Evolutionary conservation across 1,139 yeast genomes (phyloP), one percentile per base, ranked within the genome.

Genomic region (Keqinozyma sinolaborantium): DNA sequence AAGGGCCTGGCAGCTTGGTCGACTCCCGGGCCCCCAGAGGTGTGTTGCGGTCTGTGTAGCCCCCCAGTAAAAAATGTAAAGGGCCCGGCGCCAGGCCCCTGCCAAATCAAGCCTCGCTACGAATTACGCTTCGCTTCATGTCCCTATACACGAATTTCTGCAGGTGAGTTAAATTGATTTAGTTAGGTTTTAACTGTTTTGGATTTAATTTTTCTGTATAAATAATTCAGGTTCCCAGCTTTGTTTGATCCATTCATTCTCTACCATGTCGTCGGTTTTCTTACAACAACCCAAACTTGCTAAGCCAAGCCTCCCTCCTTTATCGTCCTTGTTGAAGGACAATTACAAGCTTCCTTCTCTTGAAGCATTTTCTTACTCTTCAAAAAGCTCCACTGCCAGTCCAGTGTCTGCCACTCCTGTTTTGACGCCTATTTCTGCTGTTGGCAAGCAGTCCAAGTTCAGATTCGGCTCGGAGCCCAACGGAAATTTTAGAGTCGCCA

Each of bases 301-400:
- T 12, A 44, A 44, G 32, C 48, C 65, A 26, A 51, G 53, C 39
- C 62, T 68, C 38, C 74, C 73, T 15, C 74, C 74, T 13, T 60
- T 68, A 45, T 59, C 69, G 23, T 49, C 70, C 16, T 53, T 68
- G 29, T 44, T 53, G 26, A 45, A 50, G 24, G 52, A 52, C 16
- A 30, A 42, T 35, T 25, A 51, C 39, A 42, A 46, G 31, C 50
- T 58, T 36, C 65, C 66, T 6, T 43, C 59, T 7, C 47, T 58
- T 26, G 56, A 50, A 32, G 35, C 50, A 5, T 48, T 56, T 28
- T 31, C 13, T 30, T 3, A 21, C 33, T 5, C 30, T 34, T n/a
- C 31, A 35, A 19, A 33, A 33, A 29, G 24, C 35, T 15, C 25
- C 19, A 18, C 30, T 30, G 15, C 20, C 24, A 14, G 29, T 6